phyloP scores from a whole-genome alignment of 2,329 filamentous ascomycete genomes.

The Fusarium sp. region DNA sequence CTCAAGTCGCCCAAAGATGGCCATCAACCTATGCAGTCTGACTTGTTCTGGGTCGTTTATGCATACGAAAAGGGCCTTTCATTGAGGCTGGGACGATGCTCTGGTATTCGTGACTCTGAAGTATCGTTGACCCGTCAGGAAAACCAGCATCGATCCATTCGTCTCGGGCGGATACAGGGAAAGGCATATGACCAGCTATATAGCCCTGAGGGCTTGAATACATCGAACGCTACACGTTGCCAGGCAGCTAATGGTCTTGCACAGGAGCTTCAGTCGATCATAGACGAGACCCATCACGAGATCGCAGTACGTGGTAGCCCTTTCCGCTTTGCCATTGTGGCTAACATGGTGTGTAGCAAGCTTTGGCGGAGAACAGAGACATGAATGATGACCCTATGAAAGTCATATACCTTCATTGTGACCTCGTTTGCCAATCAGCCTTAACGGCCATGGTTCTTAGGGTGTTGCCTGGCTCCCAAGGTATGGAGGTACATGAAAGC shows the following conservation, averaged over 20 bases:
- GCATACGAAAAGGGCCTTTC: constrained; percentile 49
- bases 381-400: constrained; percentile 37
- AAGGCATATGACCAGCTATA: constrained; percentile 48
- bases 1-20: background rate
- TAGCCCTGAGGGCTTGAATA: constrained; percentile 31
- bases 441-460: constrained; percentile 47
- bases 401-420: constrained; percentile 44
- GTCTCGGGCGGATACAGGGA: constrained; percentile 43
- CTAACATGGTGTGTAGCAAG: constrained; percentile 8
- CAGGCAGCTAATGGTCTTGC: background rate
- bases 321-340: fast-evolving
- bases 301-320: constrained; percentile 2
- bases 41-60: constrained; percentile 50
- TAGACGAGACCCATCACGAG: constrained; percentile 15
- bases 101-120: constrained; percentile 47
- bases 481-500: constrained; percentile 20
- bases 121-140: constrained; percentile 37
- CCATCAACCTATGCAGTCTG: background rate
- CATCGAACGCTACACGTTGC: background rate
- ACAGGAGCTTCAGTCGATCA: constrained; percentile 9
- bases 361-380: background rate
- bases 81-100: constrained; percentile 47
- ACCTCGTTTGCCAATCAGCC: constrained; percentile 48
- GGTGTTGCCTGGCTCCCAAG: constrained; percentile 23
- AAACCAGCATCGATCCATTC: constrained; percentile 28